Evolutionary conservation across 805 yeast species (phyloP), one percentile per base, ranked within the genome.

Genomic region (Yarrowia sp.): DNA sequence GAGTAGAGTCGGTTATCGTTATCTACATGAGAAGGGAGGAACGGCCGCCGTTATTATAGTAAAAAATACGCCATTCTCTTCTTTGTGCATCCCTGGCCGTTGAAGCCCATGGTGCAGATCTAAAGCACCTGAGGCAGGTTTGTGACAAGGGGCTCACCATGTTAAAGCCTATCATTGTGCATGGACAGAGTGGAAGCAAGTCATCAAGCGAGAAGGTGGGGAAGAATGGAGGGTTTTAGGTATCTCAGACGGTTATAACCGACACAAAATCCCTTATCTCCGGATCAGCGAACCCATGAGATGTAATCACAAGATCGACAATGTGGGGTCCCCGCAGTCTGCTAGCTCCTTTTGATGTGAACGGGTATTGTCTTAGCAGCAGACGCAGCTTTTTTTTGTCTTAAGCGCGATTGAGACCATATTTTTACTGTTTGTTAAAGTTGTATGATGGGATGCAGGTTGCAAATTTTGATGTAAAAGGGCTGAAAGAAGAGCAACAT

Each of bases 131-230:
- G 24, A 19, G 36, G 26, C 36, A 11, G 36, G 17, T 19, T 17
- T 48, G 36, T 48, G 52, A 48, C 52, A 48, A 48, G 52, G 52
- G 52, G 52, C 52, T 48, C 52, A 48, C 52, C 52, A 48, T 48
- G 52, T 48, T 48, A 48, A 48, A 48, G 52, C 52, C 52, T 48
- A 48, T 30, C 52, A 12, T 44, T 26, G 12, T 26, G 49, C 49
- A 33, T n/a, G 35, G 24, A 12, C 26, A 9, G 21, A 30, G 38
- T 19, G 28, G 32, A 17, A 48, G 28, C 24, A 43, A 19, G 10
- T n/a, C 19, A n/a, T 32, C 30, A 48, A 48, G 54, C 54, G 54
- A 48, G 54, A 48, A 32, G 8, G 54, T 19, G 54, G 54, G 54
- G 38, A 14, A 32, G 9, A 21, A 6, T 17, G 17, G 11, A 22